Conservation (phyloP, 2,329 filamentous ascomycete genomes). For the Coniochaeta sp. region DNA sequence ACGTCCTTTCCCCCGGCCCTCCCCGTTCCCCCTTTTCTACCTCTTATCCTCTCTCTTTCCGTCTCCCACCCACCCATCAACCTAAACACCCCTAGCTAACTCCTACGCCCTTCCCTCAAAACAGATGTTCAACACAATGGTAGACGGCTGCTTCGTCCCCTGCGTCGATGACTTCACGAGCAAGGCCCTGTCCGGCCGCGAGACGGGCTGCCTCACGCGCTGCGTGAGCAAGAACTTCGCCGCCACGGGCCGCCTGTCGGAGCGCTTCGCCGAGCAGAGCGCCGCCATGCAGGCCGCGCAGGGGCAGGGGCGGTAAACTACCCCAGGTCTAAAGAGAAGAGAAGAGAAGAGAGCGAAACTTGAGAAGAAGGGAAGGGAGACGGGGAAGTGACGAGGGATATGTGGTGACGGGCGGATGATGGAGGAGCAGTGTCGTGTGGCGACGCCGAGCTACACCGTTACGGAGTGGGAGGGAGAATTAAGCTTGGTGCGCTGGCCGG, state of each 20-base stretch:
- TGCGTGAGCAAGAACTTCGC: constrained; percentile 97
- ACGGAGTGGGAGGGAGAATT: neutral
- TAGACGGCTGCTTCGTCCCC: constrained; percentile 89
- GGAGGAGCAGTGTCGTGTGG: no score
- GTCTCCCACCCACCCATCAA: constrained; percentile 20
- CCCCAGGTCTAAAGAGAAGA: neutral
- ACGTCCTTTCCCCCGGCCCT: constrained; percentile 31
- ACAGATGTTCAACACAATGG: constrained; percentile 58
- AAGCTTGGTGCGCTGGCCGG: neutral
- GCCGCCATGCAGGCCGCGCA: constrained; percentile 50
- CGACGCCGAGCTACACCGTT: no score
- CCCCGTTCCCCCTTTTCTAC: neutral
- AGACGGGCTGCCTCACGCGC: constrained; percentile 86
- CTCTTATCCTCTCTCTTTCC: neutral
- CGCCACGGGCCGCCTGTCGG: constrained; percentile 79
- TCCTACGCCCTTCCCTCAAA: neutral
- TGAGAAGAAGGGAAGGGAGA: neutral
- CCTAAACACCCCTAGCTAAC: neutral
- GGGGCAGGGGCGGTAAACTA: constrained; percentile 33
- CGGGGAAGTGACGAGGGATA: neutral
- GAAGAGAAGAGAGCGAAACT: neutral
- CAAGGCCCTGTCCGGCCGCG: constrained; percentile 81
- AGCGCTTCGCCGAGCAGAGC: constrained; percentile 75
- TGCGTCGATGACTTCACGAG: constrained; percentile 99
- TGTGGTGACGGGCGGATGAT: neutral